Evolutionary conservation across 345 rosid genomes (phyloP), one percentile per base, ranked within the genome.

Genomic region (Eucalyptus leucophloia): DNA sequence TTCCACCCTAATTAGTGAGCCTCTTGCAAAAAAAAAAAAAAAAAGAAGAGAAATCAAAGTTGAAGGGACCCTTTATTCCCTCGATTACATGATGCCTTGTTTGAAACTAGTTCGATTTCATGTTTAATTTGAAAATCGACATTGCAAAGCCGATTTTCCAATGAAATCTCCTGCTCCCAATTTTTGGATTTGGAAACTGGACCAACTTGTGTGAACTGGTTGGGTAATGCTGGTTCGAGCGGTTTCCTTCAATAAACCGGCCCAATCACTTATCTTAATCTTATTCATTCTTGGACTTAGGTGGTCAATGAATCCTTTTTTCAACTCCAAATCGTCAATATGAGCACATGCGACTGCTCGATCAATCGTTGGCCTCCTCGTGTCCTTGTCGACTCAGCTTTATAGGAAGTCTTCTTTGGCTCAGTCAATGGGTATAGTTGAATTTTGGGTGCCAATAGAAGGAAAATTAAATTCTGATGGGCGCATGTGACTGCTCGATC

Each of bases 231-330:
- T 69, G 4, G 44, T 34, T 69, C 1, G 4, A 0, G 81, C 4
- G 2, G 3, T 2, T 18, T 34, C 13, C 13, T 69, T 5, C 1
- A 1, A 32, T 69, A 69, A 69, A 32, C 23, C 0, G 4, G 0
- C 42, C 1, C 2, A 0, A 34, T 69, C 11, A 2, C 81, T 69
- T 40, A 8, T 10, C 24, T 18, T 18, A 72, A 72, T 21, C 16
- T 77, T 12, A 40, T 12, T 9, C 17, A 40, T 9, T 77, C 4
- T 6, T 11, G 9, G 24, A 37, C 4, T 21, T 12, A 44, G 5
- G 44, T 1, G 3, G 15, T 37, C 45, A 11, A 37, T 37, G 47
- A 37, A 24, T 19, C 26, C 42, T 37, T 37, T 18, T 37, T 21
- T 34, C 45, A 77, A 37, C 30, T 37, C 28, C 28, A 2, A 10